Evolutionary conservation across 2,329 filamentous ascomycete species (phyloP), one percentile per base, ranked within the genome.

Genomic region (Ophiostoma australiae): DNA sequence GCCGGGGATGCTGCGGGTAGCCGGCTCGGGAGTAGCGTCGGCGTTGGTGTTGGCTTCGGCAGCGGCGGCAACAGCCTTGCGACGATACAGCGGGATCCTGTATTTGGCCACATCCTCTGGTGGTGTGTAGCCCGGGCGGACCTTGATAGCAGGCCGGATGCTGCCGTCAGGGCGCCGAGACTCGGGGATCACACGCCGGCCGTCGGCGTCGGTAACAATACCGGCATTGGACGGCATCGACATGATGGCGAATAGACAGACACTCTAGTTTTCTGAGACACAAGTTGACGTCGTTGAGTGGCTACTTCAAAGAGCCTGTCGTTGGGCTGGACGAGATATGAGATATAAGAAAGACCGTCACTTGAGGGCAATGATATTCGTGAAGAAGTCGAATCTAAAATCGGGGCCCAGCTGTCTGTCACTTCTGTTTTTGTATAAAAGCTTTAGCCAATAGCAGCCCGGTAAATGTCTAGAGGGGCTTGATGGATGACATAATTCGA

Each of bases 51-150:
- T 39, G 27, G 67, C 48, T 31, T 67, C 35, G 20, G 66, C 85
- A 67, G 86, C 87, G 1, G 93, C 91, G 33, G 94, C 94, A 4
- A 93, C 91, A 68, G 94, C 94, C 1, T 90, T 93, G 71, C 92
- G 90, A 80, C 97, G 66, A 39, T 31, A 67, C 37, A 67, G 66
- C 2, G 66, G 66, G 20, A 66, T 39, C 83, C 93, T 96, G 86
- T 99, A 99, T 66, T 97, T 85, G 78, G 97, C 93, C 74, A 98
- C 90, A 80, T 99, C 95, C 81, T 99, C 95, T 0, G 94, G 93
- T 1, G 95, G 96, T 44, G 90, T 89, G 81, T 97, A 99, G 70
- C 95, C 96, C 0, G 95, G 94, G 39, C 93, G 89, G 73, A 99
- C 93, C 77, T 92, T 92, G 78, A 98, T 98, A 77, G 97, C 94